Evolutionary conservation across 2,329 filamentous ascomycete species (phyloP), one percentile per base, ranked within the genome.

Genomic region (Byssothecium circinans): DNA sequence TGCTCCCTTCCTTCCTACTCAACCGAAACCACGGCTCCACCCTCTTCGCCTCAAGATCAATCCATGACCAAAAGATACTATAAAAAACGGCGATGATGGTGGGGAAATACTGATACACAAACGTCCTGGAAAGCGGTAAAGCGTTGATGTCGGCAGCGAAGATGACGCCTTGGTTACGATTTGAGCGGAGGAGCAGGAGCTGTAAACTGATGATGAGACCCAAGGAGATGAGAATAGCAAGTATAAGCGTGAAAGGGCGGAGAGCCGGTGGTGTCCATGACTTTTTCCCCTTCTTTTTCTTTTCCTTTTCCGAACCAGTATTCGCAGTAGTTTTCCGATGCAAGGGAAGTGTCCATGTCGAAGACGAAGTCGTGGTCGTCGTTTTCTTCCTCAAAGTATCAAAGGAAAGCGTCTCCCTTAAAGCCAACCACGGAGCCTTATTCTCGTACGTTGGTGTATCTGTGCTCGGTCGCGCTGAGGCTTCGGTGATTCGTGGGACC

Each of bases 21-120:
- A 86, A 45, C 18, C 84, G 80, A 10, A 82, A 76, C 71, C 78
- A 86, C 0, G 83, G 82, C 27, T 86, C 81, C 36, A 85, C 68
- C 0, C 83, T 57, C 48, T 83, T 82, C 0, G 75, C 68, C 29
- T 86, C 80, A 0, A 85, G 60, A 41, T 86, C 82, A 0, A 84
- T 73, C 80, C 81, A 83, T 2, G 72, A 75, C 81, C 82, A 85
- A 0, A 78, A 37, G 1, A 84, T 71, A 32, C 80, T 80, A 51
- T 82, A 85, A 0, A 80, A 6, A 0, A 85, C 76, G 0, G 81
- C 76, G 0, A 83, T 41, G 0, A 84, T 69, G 0, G 78, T 85
- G 0, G 83, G 82, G 0, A 69, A 50, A 17, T 70, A 65, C 0
- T 78, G 53, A 38, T 82, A 83, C 0, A 78, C 56, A n/a, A 81